These are phyloP conservation scores for Nakazawaea peltata DNA, from an alignment of 805 yeast genomes.

Conservation along the genomic window DNA sequence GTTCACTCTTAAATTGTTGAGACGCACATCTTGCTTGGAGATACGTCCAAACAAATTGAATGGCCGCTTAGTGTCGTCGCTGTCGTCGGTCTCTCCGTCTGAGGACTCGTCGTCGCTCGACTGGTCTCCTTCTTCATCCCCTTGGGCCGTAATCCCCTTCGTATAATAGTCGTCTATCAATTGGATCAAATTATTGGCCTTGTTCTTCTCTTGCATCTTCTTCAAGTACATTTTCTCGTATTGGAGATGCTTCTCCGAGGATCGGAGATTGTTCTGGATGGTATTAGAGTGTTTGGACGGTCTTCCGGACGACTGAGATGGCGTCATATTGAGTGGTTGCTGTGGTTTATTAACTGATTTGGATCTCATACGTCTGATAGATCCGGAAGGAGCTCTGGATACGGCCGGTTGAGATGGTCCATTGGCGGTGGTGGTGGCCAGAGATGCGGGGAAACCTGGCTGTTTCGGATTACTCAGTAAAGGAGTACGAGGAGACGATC, in stretches of 20 bases:
- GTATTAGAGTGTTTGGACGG: slow-evolving; percentile 19
- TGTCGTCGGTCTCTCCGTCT: slow-evolving; percentile 27
- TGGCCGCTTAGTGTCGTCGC: slow-evolving; percentile 18
- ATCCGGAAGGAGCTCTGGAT: slow-evolving; percentile 8
- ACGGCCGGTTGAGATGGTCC: slow-evolving; percentile 9
- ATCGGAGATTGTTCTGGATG: slow-evolving; percentile 22
- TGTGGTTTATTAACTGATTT: slow-evolving; percentile 7
- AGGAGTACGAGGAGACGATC: slow-evolving; percentile 8
- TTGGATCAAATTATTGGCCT: slow-evolving; percentile 10
- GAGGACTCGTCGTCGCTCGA: slow-evolving; percentile 3
- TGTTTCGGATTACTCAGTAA: neutral
- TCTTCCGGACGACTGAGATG: slow-evolving; percentile 7
- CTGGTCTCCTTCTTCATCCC: slow-evolving; percentile 15
- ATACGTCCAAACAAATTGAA: slow-evolving; percentile 6
- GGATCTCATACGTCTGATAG: slow-evolving; percentile 6
- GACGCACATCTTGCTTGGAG: slow-evolving; percentile 1
- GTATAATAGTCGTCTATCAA: slow-evolving; percentile 46
- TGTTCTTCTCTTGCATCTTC: slow-evolving; percentile 31
- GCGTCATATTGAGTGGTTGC: slow-evolving; percentile 12
- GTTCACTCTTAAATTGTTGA: neutral
- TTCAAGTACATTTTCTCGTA: slow-evolving; percentile 45
- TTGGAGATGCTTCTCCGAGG: slow-evolving; percentile 35
- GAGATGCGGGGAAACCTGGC: neutral
- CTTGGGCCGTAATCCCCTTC: slow-evolving; percentile 31
- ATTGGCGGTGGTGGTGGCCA: neutral